Percentiles rank a stretch among this genome's conserved stretches.
phyloP scores from a whole-genome alignment of 1,284 basidiomycete genomes.

The Ceratobasidium sp. region DNA sequence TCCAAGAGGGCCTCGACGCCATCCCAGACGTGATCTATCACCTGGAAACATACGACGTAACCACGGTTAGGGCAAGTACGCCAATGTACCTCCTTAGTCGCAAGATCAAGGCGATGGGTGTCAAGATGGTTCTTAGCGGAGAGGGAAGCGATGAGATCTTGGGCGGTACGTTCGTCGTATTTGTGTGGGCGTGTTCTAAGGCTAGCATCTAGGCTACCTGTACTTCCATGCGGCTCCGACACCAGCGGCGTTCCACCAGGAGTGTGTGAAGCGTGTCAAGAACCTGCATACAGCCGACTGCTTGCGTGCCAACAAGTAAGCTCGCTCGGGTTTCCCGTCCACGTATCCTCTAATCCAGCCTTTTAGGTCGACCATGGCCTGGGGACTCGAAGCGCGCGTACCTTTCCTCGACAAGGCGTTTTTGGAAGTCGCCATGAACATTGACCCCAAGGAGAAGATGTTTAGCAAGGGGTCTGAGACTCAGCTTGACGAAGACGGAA shows the following conservation, averaged over 20 bases:
- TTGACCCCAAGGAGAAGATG: conserved; percentile 90
- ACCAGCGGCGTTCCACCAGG: conserved; percentile 91
- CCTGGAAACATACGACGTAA: conserved; percentile 99
- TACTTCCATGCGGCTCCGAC: conserved; percentile 99
- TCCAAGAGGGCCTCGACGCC: conserved; percentile 98
- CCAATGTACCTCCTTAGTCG: conserved; percentile 98
- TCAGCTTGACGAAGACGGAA: conserved; percentile 84
- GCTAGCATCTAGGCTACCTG: conserved; percentile 80
- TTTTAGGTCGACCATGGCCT: conserved; percentile 95
- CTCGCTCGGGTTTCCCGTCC: not conserved
- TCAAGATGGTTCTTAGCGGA: conserved; percentile 99
- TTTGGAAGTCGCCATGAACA: conserved; percentile 93
- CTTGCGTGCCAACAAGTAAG: conserved; percentile 96
- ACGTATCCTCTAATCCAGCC: not conserved
- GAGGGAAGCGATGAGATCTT: conserved; percentile 99
- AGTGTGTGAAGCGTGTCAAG: conserved; percentile 95
- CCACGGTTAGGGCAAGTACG: conserved; percentile 96
- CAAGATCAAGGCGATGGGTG: conserved; percentile 99
- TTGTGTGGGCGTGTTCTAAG: not conserved
- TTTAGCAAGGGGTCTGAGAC: conserved; percentile 88
- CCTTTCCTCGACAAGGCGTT: conserved; percentile 99
- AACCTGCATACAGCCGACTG: conserved; percentile 99
- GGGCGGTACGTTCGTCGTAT: conserved; percentile 72
- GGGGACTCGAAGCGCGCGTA: conserved; percentile 98
- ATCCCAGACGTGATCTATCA: conserved; percentile 99